phyloP scores from a whole-genome alignment of 2,329 filamentous ascomycete species.

The Aspergillus udagawae region DNA sequence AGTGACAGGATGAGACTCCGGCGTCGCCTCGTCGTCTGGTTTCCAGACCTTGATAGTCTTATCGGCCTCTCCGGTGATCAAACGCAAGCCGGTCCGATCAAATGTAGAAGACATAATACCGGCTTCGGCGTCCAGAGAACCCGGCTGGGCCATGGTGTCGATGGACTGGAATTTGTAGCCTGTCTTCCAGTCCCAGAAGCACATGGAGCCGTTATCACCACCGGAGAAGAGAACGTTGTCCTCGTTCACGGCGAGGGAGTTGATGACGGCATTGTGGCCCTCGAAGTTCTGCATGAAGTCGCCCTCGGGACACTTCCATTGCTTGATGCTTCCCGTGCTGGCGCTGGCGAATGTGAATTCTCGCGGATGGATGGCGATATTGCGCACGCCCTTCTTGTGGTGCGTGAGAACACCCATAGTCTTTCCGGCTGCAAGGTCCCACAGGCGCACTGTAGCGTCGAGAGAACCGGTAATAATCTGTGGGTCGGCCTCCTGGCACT shows the following conservation, averaged over 20 bases:
- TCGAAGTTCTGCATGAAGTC: constrained; percentile 99
- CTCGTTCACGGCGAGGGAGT: constrained; percentile 86
- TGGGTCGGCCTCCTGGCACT: constrained; percentile 93
- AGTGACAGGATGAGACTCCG: constrained; percentile 83
- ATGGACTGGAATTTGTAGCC: constrained; percentile 86
- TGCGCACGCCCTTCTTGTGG: constrained; percentile 94
- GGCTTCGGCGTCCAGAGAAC: constrained; percentile 87
- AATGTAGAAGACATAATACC: constrained; percentile 94
- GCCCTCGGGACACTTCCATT: constrained; percentile 98
- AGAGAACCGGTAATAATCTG: constrained; percentile 93
- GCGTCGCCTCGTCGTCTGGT: constrained; percentile 83
- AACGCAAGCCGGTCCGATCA: constrained; percentile 78
- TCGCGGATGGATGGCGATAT: constrained; percentile 76
- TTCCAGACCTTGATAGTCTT: constrained; percentile 99
- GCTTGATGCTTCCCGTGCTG: constrained; percentile 91
- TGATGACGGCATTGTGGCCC: constrained; percentile 94
- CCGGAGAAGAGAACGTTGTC: constrained; percentile 94
- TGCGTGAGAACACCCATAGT: constrained; percentile 94
- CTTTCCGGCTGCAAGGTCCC: constrained; percentile 95
- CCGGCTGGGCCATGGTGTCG: constrained; percentile 89
- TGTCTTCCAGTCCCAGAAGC: constrained; percentile 99
- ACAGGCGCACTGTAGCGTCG: constrained; percentile 84
- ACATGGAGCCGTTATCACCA: constrained; percentile 92
- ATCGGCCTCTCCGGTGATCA: constrained; percentile 93
- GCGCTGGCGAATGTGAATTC: constrained; percentile 96